Percentiles rank a stretch among this genome's conserved stretches.
Evolutionary conservation across 352 stramenopile genomes (phyloP).

Genomic region (Pythium guiyangense): DNA sequence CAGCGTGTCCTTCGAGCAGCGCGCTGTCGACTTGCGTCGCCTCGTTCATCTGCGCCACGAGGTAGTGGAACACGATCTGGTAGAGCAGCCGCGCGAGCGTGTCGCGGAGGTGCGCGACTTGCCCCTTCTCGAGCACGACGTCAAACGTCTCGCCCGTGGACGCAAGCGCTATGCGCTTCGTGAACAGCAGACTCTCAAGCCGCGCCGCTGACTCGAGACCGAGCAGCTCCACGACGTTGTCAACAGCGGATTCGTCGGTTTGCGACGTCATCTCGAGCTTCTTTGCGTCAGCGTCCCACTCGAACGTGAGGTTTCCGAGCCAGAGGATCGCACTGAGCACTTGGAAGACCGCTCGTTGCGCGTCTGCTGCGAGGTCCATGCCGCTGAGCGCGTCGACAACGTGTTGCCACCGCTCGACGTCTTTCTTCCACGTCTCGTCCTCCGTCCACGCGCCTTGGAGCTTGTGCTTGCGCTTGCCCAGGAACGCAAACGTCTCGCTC

Average conservation of each 20-base stretch:
- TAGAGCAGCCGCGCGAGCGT: conserved; percentile 61
- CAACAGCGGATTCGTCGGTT: conserved; percentile 10
- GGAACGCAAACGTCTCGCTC: conserved; percentile 46
- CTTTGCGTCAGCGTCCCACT: conserved; percentile 13
- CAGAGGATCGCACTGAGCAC: conserved; percentile 65
- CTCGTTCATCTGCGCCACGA: conserved; percentile 46
- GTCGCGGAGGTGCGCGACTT: conserved; percentile 43
- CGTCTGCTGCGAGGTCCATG: conserved; percentile 28
- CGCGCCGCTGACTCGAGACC: conserved; percentile 21
- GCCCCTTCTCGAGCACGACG: conserved; percentile 37
- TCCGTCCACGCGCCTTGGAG: conserved; percentile 20
- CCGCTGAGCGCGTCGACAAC: conserved; percentile 44
- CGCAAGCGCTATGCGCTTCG: conserved; percentile 32
- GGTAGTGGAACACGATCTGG: conserved; percentile 36
- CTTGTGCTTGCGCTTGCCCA: conserved; percentile 33
- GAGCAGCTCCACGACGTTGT: conserved; percentile 29
- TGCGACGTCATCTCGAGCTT: conserved; percentile 27
- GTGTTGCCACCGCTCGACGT: conserved; percentile 60
- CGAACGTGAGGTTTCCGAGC: conserved; percentile 65
- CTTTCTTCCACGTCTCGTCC: conserved; percentile 46
- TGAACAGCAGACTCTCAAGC: conserved; percentile 43
- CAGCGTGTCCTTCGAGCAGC: background rate
- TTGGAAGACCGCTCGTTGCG: conserved; percentile 52
- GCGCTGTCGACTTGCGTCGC: conserved; percentile 22
- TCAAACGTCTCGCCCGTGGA: conserved; percentile 53